Base-by-base conservation (phyloP, 2,329 filamentous ascomycete genomes). In the Westerdykella sp. region DNA sequence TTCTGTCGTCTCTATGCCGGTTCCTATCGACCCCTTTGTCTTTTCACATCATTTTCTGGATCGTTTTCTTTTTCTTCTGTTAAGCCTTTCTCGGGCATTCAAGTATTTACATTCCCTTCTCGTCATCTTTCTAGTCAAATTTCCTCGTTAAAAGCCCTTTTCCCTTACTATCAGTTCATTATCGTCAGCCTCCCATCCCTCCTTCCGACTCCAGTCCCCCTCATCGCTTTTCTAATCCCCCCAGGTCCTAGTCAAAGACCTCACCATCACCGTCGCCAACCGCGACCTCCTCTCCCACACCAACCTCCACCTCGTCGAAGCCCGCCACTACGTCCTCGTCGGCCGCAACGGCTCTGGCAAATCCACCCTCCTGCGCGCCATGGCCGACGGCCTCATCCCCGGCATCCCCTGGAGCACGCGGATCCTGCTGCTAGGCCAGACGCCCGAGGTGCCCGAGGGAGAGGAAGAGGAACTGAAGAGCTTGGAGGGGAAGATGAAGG, bases 291-390 rank as follows among this genome's bases (percentile, higher is more conserved):
- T 94, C 3, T 73, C 72, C 9, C 79, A 84, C 61, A 84, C 84
- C 1, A 81, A 81, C 44, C 68, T 94, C 30, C 78, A 81, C 18
- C 69, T 94, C 3, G 86, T 91, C 51, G 78, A 81, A 39, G 83
- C 85, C 0, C 74, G 81, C 37, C 76, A 85, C 47, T 94, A 94
- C 71, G 87, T 86, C 0, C 71, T 94, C 1, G 73, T 91, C 15
- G 88, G 87, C 0, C 76, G 85, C 6, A 94, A 94, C 66, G 87
- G 87, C 1, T 84, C 82, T 2, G 88, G 87, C 5, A 94, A 94
- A 60, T 90, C 85, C 4, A 91, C 85, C 0, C 68, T 91, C 6
- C 70, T 93, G 13, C 79, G 79, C 56, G 86, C 87, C 1, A 81
- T 94, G 52, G 83, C 81, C 4, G 81, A 88, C 48, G 87, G 87